phyloP scores from a whole-genome alignment of 2,329 filamentous ascomycete genomes.

The Annulohypoxylon truncatum region DNA sequence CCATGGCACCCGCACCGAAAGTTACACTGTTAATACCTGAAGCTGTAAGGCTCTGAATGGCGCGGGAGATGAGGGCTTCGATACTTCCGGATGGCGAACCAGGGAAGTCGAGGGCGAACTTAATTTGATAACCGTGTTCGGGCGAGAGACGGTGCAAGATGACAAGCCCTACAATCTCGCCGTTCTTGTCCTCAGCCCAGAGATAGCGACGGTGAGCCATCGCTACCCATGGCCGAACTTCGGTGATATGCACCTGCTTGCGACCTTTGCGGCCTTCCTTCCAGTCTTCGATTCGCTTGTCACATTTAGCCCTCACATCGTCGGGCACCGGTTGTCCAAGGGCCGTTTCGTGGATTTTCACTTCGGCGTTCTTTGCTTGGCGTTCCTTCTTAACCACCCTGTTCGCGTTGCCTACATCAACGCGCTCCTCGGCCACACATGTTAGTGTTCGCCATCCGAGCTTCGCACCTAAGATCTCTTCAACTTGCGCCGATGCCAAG shows the following conservation, averaged over 20 bases:
- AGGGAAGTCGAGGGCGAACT: slow-evolving; percentile 96
- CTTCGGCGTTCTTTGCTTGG: slow-evolving; percentile 67
- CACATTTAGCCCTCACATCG: slow-evolving; percentile 75
- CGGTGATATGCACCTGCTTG: slow-evolving; percentile 87
- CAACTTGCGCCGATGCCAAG: slow-evolving; percentile 80
- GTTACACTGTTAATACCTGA: slow-evolving; percentile 76
- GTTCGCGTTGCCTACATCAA: slow-evolving; percentile 76
- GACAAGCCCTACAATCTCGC: slow-evolving; percentile 80
- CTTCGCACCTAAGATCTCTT: slow-evolving; percentile 82
- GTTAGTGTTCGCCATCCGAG: slow-evolving; percentile 90
- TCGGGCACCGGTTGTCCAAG: slow-evolving; percentile 72
- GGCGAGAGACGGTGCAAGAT: slow-evolving; percentile 85
- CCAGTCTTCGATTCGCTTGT: slow-evolving; percentile 83
- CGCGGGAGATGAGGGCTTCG: slow-evolving; percentile 76
- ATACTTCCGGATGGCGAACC: slow-evolving; percentile 87
- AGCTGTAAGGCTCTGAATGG: slow-evolving; percentile 64
- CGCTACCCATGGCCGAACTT: slow-evolving; percentile 90
- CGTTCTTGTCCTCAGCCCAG: slow-evolving; percentile 78
- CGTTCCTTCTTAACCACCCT: slow-evolving; percentile 80
- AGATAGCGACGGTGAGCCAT: slow-evolving; percentile 86
- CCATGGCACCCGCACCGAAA: slow-evolving; percentile 85
- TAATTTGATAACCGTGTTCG: slow-evolving; percentile 89
- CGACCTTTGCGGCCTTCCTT: slow-evolving; percentile 81
- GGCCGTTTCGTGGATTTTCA: slow-evolving; percentile 80
- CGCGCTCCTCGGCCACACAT: slow-evolving; percentile 88